Percentiles rank a stretch among this genome's conserved stretches.
Evolutionary conservation across 805 yeast species (phyloP).

Genomic region (Saccharomycopsis javanensis): DNA sequence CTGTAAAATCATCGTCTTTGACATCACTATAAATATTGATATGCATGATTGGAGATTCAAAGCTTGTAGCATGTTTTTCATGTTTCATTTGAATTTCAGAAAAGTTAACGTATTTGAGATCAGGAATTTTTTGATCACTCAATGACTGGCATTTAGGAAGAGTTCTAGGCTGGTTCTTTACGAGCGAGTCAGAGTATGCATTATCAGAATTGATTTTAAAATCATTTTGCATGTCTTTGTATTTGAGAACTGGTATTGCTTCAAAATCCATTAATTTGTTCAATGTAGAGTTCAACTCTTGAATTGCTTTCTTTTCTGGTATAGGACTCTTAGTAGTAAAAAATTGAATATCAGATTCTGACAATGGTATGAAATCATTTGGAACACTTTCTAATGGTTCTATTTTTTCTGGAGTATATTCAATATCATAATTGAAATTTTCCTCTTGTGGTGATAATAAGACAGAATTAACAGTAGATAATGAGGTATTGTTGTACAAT

Average conservation of each 20-base stretch:
- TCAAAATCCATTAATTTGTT: conserved; percentile 8
- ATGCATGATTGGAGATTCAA: conserved; percentile 4
- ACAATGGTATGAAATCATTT: conserved; percentile 33
- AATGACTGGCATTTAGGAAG: conserved; percentile 8
- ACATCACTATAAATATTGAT: background rate
- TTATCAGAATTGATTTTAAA: background rate
- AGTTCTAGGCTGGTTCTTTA: conserved; percentile 14
- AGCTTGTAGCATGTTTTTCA: background rate
- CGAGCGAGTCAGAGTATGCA: background rate
- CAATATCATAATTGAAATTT: conserved; percentile 34
- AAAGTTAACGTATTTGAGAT: conserved; percentile 1
- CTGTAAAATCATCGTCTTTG: conserved; percentile 3
- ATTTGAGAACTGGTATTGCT: conserved; percentile 11
- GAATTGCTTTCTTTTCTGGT: conserved; percentile 10
- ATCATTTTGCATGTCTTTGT: background rate
- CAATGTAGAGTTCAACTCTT: conserved; percentile 1
- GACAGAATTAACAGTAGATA: no score
- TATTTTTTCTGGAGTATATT: conserved; percentile 33
- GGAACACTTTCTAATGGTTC: conserved; percentile 37
- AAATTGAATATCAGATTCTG: conserved; percentile 25
- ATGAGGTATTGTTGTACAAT: background rate
- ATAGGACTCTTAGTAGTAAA: conserved; percentile 19
- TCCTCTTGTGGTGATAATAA: conserved; percentile 15
- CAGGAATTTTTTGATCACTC: conserved; percentile 11
- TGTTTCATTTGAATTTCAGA: background rate